Evolutionary conservation across 495 filamentous ascomycete species (phyloP), one percentile per base, ranked within the genome.

Genomic region (Zalerion maritima): DNA sequence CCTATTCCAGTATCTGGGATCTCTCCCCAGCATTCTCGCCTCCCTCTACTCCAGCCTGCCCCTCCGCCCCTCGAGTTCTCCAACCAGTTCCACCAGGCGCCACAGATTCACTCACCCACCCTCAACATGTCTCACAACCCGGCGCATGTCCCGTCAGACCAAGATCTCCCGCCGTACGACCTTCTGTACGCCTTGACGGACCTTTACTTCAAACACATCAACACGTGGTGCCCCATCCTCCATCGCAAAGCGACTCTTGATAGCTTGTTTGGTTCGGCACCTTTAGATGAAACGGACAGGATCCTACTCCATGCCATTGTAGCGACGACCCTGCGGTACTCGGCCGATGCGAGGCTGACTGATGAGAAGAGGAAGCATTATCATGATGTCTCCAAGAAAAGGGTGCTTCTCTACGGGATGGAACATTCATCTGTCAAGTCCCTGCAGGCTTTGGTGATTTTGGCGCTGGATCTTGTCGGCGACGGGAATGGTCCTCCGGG

Each of bases 391-490:
- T 81, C 84, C 0, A 92, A 92, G 47, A 73, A 84, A 40, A 83
- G 78, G 35, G 84, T 93, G 1, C 52, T 91, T 14, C 58, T 91
- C 2, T 82, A 83, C 42, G 82, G 82, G 2, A 60, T 91, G 30
- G 83, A 92, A 43, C 81, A 87, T 42, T 81, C 81, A 9, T 84
- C 81, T 0, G 83, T 93, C 29, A 87, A 84, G 46, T 73, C 80
- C 6, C 62, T 92, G 6, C 83, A 87, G 44, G 83, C 84, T 10
- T 56, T 93, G 4, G 78, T 87, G 0, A 87, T 92, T 26, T 51
- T 92, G 4, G 80, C 78, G 5, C 54, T 87, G 13, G 84, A 82
- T 47, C 60, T 83, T 23, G 76, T 77, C 21, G 81, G 81, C 4
- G 75, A 69, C 24, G 80, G 78, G 5, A 87, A 87, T 44, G 81